These are phyloP conservation scores for Penicillium pulvis DNA, from an alignment of 495 filamentous ascomycete species.

Conservation along the genomic window DNA sequence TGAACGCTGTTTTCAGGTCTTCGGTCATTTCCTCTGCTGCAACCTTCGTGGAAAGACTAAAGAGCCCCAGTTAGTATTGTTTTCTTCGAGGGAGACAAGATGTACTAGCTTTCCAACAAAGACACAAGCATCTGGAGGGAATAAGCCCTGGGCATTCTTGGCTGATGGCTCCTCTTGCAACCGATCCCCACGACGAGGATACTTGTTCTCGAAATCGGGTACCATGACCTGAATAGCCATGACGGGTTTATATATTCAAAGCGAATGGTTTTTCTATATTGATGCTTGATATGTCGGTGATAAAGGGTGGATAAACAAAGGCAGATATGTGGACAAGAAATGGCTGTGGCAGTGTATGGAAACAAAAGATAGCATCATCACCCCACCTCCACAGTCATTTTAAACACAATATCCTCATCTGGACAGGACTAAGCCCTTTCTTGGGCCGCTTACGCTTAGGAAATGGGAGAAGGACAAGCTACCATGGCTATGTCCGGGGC, in stretches of 20 bases:
- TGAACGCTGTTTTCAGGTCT: constrained; percentile 18
- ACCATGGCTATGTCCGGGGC: constrained; percentile 11
- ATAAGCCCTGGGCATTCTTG: constrained; percentile 31
- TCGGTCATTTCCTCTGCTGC: constrained; percentile 11
- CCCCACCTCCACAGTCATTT: constrained; percentile 4
- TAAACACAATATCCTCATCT: neutral
- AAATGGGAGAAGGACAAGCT: neutral
- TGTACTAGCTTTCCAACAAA: constrained; percentile 30
- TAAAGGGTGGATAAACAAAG: neutral
- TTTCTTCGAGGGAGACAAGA: no score
- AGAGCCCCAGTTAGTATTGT: neutral
- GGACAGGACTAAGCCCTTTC: constrained; percentile 7
- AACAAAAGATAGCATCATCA: neutral
- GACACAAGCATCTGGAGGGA: constrained; percentile 28
- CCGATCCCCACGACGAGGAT: constrained; percentile 24
- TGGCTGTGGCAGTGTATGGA: neutral
- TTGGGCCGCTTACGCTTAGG: constrained; percentile 1
- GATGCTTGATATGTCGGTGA: neutral
- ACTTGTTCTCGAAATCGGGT: constrained; percentile 12
- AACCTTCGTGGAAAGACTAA: constrained; percentile 21
- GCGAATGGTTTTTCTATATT: neutral
- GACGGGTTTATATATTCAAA: constrained; percentile 1
- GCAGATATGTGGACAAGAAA: neutral
- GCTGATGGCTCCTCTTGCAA: constrained; percentile 21
- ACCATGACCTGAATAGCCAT: constrained; percentile 2